Base-by-base conservation (phyloP, 2,329 filamentous ascomycete genomes). In the Talaromyces albobiverticillius region DNA sequence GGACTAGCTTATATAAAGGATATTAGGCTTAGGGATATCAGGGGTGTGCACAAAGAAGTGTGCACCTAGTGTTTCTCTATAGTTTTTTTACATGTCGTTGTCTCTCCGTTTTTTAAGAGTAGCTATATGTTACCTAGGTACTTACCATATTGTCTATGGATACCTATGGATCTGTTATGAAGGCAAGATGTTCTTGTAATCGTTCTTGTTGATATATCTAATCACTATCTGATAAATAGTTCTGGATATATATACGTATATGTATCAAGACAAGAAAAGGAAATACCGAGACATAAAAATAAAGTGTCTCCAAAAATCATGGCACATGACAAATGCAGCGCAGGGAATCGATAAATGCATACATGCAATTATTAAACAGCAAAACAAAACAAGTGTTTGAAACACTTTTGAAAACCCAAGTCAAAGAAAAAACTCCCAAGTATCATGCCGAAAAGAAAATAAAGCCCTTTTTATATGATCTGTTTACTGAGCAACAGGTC, bases 401-500 rank as follows among this genome's bases (percentile, higher is more conserved):
- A 9, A 50, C 36, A 42, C 25, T 50, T 41, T 40, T 50, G 16
- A 26, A 50, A 42, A 23, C 36, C 34, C 25, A 50, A 14, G 13
- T 38, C 4, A 41, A 38, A 22, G 25, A 9, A 31, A 7, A 32
- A 42, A 51, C 48, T 41, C 48, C 48, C 26, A 43, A 34, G 38
- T 36, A 29, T 46, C 40, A 52, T 52, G 50, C 50, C 29, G 34
- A 38, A 2, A 32, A 51, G 23, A 11, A 36, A 18, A 4, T 3
- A 14, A 46, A 42, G 5, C 20, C n/a, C n/a, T 42, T 41, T 25
- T 49, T 29, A 43, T 48, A 48, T 42, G 26, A 31, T 20, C n/a
- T 22, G 48, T 26, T 52, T 52, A 52, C 41, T 34, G 29, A 13
- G 68, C 63, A 43, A 69, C 61, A 45, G 75, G 75, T 40, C 72